A percentile compares a stretch with the other conserved stretches of the same genome.
phyloP scores from a whole-genome alignment of 2,329 filamentous ascomycete genomes.

The Ophiostoma novo-ulmi region DNA sequence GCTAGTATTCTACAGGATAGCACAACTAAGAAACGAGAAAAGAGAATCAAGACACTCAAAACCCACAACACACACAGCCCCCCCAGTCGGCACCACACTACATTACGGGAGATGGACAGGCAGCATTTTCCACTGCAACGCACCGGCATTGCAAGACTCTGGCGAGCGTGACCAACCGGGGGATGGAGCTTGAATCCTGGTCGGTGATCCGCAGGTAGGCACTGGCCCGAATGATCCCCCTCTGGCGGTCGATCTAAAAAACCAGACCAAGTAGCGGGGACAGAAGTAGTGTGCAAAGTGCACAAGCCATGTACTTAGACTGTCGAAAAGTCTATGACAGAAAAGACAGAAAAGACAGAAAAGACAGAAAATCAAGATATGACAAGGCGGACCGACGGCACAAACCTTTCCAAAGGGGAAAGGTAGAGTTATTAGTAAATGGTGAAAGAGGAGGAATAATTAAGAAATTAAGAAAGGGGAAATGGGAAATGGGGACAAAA shows the following conservation, averaged over 20 bases:
- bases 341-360: background rate
- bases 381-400: background rate
- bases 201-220: slow-evolving; percentile 20
- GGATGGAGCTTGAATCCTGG: slow-evolving; percentile 19
- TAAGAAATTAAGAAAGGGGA: background rate
- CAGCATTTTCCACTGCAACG: slow-evolving; percentile 9
- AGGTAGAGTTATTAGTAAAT: background rate
- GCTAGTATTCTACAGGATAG: background rate
- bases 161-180: slow-evolving; percentile 18
- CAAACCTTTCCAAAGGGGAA: background rate
- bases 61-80: background rate
- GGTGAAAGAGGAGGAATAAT: background rate
- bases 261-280: slow-evolving; percentile 5
- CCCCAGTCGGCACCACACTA: background rate
- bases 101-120: slow-evolving; percentile 11
- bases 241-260: slow-evolving; percentile 22
- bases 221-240: slow-evolving; percentile 19
- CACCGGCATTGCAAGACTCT: slow-evolving; percentile 21
- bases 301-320: background rate
- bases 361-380: background rate
- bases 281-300: background rate
- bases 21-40: background rate
- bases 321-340: background rate
- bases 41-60: background rate
- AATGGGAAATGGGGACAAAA: background rate